Evolutionary conservation across 2,329 filamentous ascomycete species (phyloP), one percentile per base, ranked within the genome.

Genomic region (Aspergillus vadensis): DNA sequence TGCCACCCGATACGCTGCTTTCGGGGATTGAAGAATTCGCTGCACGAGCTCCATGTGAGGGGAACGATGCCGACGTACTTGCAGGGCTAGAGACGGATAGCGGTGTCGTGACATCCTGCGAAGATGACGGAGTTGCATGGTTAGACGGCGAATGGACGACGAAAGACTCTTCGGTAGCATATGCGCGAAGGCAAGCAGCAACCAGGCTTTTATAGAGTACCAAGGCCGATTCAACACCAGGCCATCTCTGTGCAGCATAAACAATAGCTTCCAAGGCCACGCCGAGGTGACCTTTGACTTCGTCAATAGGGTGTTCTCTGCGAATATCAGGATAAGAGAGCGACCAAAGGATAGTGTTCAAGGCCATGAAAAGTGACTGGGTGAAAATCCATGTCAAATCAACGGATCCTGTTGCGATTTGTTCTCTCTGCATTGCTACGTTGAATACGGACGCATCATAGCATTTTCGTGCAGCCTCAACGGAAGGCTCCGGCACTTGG

Each of bases 361-460:
- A 84, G 4, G 91, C 88, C 87, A 96, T 95, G 79, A 96, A 97
- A 43, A 98, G 84, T 19, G 90, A 88, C 60, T 97, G 85, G 1
- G 96, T 86, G 71, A 97, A 97, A 47, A 97, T 89, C 94, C 94
- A 98, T 0, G 93, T 97, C 62, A 97, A 83, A 71, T 97, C 94
- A 10, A 95, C 86, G 21, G 87, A 88, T 14, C 85, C 84, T 15
- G 85, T 87, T 65, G 89, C 85, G 71, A 97, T 89, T 74, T 97
- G 92, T 69, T 90, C 88, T 71, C 86, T 87, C 48, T 92, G 89
- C 72, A 94, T 86, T 65, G 88, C 84, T 68, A 97, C 91, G 71
- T 97, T 93, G 75, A 87, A 91, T 10, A 88, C 83, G 50, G 91
- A 88, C 43, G 91, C 92, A 49, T 95, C 88, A 70, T 90, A 97